Conservation (phyloP, 2,329 filamentous ascomycete species). For the Ceratocystis lukuohia region DNA sequence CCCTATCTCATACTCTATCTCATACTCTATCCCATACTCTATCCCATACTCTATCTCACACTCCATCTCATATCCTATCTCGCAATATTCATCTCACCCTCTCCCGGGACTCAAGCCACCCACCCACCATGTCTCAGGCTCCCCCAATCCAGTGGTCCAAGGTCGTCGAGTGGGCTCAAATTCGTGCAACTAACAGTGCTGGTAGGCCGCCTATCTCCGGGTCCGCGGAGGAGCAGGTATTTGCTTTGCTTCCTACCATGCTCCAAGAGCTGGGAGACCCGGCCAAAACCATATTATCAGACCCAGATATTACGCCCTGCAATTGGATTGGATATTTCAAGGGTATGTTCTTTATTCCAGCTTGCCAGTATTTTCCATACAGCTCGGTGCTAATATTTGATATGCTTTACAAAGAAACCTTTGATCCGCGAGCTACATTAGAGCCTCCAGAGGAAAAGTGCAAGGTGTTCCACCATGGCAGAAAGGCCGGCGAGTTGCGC, state of each 20-base stretch:
- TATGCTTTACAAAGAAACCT: not conserved
- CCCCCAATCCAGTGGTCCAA: constrained; percentile 4
- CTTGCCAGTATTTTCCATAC: not conserved
- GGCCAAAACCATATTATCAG: not conserved
- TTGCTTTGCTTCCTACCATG: constrained; percentile 5
- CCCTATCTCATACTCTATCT: not conserved
- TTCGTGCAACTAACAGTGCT: not conserved
- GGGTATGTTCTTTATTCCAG: not conserved
- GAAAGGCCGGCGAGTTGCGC: not conserved
- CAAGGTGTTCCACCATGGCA: not conserved
- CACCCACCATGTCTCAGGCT: not conserved
- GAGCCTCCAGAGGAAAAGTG: not conserved
- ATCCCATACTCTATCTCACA: not conserved
- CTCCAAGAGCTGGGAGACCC: not conserved
- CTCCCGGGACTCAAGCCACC: too few species aligned
- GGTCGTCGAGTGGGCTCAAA: constrained; percentile 12
- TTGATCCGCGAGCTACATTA: not conserved
- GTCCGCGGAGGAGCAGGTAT: not conserved
- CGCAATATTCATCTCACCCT: not conserved
- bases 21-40: not conserved
- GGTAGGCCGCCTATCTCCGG: not conserved
- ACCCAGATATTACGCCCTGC: not conserved
- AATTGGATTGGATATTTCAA: constrained; percentile 14
- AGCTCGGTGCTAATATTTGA: too few species aligned
- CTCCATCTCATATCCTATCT: not conserved